Evolutionary conservation across 805 yeast species (phyloP), one percentile per base, ranked within the genome.

Genomic region (Suhomyces sp.): DNA sequence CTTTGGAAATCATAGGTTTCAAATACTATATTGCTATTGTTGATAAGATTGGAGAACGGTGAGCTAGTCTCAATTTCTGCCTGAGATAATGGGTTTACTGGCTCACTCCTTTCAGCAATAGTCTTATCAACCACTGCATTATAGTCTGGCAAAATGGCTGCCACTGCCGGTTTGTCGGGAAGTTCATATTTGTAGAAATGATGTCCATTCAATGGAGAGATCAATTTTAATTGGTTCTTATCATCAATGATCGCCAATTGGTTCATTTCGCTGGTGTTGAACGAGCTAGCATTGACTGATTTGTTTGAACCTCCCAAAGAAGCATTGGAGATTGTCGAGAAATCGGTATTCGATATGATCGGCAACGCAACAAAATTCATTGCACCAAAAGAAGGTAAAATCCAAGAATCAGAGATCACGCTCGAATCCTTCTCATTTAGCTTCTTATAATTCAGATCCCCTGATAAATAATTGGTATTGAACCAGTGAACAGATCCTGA

Each of bases 401-500:
- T 65, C 81, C 81, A 76, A 18, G 65, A 56, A 51, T 62, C 67
- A 28, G 52, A 39, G 32, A 59, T 63, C 12, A 50, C 51, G 24
- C 43, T 25, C 11, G 28, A 13, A n/a, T n/a, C n/a, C n/a, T 25
- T 13, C 6, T 25, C 28, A 12, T 13, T 13, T 18, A 18, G 23
- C 29, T 32, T 19, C 32, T 31, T n/a, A n/a, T n/a, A n/a, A n/a
- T n/a, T 44, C 27, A 51, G 50, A 29, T 55, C 58, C 2, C 68
- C 70, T 5, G 56, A 51, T 42, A 50, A 48, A 39, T 72, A 70
- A 40, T 70, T 73, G 31, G 63, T 55, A 35, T 68, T 69, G 51
- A 74, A 81, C 72, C 81, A 78, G 47, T 81, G 88, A 13, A 82
- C 55, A 1, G 83, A 72, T 0, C 88, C 88, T 10, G 74, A 64